These are phyloP conservation scores for Termitomyces sp. DNA, from an alignment of 768 basidiomycete species.

Conservation along the genomic window DNA sequence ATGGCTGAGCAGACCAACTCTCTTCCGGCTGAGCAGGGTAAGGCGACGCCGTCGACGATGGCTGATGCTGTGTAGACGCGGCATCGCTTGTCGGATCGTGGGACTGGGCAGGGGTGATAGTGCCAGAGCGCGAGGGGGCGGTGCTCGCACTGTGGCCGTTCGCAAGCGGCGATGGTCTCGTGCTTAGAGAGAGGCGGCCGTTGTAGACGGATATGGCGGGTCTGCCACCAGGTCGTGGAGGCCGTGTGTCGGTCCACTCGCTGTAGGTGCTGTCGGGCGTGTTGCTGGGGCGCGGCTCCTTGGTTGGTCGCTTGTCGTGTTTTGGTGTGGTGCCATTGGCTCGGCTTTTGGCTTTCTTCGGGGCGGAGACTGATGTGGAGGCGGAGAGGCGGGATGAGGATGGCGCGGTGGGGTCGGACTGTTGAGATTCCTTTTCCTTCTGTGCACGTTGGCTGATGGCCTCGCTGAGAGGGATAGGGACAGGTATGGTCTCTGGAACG, in stretches of 20 bases:
- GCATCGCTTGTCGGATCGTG: conserved; percentile 17
- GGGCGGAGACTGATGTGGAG: conserved; percentile 22
- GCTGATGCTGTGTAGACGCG: conserved; percentile 18
- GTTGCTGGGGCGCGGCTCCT: conserved; percentile 7
- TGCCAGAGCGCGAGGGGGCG: conserved; percentile 21
- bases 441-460: conserved; percentile 56
- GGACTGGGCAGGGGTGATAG: conserved; percentile 21
- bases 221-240: conserved; percentile 8
- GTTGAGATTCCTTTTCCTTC: conserved; percentile 55
- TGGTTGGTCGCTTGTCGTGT: conserved; percentile 13
- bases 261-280: conserved; percentile 9
- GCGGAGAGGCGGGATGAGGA: conserved; percentile 18
- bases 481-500: conserved; percentile 62
- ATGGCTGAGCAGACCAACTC: conserved; percentile 29
- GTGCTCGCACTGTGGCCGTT: conserved; percentile 24
- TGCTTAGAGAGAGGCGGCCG: conserved; percentile 18
- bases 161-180: conserved; percentile 22
- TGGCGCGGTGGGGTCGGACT: conserved; percentile 52
- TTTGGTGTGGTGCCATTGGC: conserved; percentile 25
- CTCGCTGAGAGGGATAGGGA: conserved; percentile 54
- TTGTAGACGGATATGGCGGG: conserved; percentile 19
- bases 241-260: conserved; percentile 19
- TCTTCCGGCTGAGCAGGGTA: conserved; percentile 18
- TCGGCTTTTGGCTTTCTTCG: conserved; percentile 27
- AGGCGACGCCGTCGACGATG: conserved; percentile 18